Conservation (phyloP, 1,139 yeast species). For the Zygosaccharomyces pseudobailii region DNA sequence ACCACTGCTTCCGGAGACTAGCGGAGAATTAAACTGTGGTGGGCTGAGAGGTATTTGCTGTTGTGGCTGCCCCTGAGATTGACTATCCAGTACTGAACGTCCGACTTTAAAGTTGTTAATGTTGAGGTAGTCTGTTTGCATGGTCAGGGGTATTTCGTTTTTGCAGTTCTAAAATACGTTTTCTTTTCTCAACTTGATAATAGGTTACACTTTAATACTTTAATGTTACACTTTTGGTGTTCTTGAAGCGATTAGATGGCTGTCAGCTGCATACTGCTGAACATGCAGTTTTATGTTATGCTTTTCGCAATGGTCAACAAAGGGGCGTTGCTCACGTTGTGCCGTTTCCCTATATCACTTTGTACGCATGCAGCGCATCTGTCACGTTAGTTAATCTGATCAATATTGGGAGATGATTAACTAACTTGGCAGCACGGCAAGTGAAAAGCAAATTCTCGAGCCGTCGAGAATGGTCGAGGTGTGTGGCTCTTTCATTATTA, state of each 20-base stretch:
- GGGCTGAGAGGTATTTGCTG: slow-evolving; percentile 10
- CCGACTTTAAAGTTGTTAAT: slow-evolving; percentile 3
- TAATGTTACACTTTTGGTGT: too few species aligned
- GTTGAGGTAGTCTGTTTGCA: slow-evolving; percentile 10
- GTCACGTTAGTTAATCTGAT: neutral
- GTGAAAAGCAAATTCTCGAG: too few species aligned
- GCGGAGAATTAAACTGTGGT: slow-evolving; percentile 10
- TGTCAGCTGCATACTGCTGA: neutral
- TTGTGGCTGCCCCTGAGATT: slow-evolving; percentile 6
- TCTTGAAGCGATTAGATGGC: neutral
- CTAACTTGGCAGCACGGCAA: too few species aligned
- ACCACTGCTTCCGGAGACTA: slow-evolving; percentile 13
- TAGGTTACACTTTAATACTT: neutral
- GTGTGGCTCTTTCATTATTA: too few species aligned
- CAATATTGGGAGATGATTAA: too few species aligned
- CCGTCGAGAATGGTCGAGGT: too few species aligned
- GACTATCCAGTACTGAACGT: slow-evolving; percentile 1
- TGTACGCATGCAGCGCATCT: neutral
- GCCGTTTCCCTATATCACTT: neutral
- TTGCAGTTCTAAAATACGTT: neutral
- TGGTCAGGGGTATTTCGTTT: slow-evolving; percentile 8
- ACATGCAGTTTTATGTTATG: slow-evolving; percentile 3
- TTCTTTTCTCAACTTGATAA: neutral
- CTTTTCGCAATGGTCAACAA: slow-evolving; percentile 5
- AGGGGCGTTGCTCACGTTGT: slow-evolving; percentile 4